These are phyloP conservation scores for Berberis vulgaris DNA, from an alignment of 164 flowering plant species.

Conservation along the genomic window DNA sequence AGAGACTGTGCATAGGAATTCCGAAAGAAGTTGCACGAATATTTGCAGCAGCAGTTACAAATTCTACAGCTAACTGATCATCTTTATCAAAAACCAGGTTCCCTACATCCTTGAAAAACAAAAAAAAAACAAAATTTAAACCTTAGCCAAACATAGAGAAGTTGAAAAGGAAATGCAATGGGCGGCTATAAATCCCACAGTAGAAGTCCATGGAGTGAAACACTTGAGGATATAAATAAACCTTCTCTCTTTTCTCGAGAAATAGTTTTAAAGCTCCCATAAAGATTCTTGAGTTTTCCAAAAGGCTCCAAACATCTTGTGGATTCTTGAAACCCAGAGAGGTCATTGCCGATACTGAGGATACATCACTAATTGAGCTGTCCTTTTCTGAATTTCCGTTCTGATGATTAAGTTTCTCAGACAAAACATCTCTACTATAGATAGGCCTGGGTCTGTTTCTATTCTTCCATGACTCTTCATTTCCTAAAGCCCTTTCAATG, in stretches of 20 bases:
- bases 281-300: conserved; percentile 70
- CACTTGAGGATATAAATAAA: conserved; percentile 16
- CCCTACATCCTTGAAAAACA: conserved; percentile 66
- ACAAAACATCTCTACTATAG: conserved; percentile 51
- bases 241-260: conserved; percentile 65
- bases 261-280: conserved; percentile 76
- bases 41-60: conserved; percentile 99
- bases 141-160: neutral
- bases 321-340: conserved; percentile 83
- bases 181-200: no score
- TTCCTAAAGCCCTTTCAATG: conserved; percentile 79
- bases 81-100: conserved; percentile 86
- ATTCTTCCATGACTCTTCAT: conserved; percentile 93
- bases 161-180: no score
- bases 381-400: conserved; percentile 50
- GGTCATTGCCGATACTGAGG: conserved; percentile 71
- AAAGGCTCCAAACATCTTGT: conserved; percentile 86
- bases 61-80: conserved; percentile 96
- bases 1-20: conserved; percentile 85
- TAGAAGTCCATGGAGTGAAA: no score
- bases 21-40: conserved; percentile 93
- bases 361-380: conserved; percentile 24
- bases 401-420: conserved; percentile 24
- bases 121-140: conserved; percentile 1
- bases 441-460: conserved; percentile 81